Evolutionary conservation across 352 stramenopile species (phyloP), one percentile per base, ranked within the genome.

Genomic region (Phytophthora hybrid): DNA sequence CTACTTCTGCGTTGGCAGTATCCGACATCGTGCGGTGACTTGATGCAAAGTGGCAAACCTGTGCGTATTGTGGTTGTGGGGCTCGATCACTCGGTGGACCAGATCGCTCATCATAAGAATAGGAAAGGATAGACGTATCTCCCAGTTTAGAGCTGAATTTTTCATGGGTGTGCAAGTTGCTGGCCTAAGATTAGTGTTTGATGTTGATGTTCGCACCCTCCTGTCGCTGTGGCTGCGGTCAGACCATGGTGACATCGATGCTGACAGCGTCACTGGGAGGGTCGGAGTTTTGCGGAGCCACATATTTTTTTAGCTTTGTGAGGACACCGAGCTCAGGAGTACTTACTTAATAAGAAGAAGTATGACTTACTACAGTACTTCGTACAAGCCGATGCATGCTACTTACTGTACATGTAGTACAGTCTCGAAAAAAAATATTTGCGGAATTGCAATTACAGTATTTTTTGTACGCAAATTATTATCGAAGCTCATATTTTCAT

Each of bases 1-100:
- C 56, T 59, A 14, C 56, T 59, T 71, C 37, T 57, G 37, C 21
- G 44, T 31, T 39, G 31, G 32, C 21, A 68, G 56, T 63, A 61
- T 69, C 47, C 2, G 54, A 58, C 71, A 74, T 77, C n/a, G 59
- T n/a, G 59, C n/a, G 67, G 58, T 66, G 16, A 34, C 47, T 56
- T 5, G 19, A 19, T 23, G 3, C 4, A 55, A 49, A n/a, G 31
- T 18, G 32, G 7, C 26, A 57, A 57, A 57, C 23, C 14, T 19
- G 51, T 39, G 23, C 51, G 21, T 32, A n/a, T n/a, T 57, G 21
- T 57, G 23, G 11, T 51, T 59, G 31, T 57, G 26, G 34, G 32
- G n/a, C 26, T 57, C n/a, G 16, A 23, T 39, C 39, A 19, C 41
- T 54, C 16, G 11, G 58, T 58, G 59, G 59, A 16, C 18, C 44